These are phyloP conservation scores for Narthecium ossifragum DNA, from an alignment of 106 monocot species.

Conservation along the genomic window DNA sequence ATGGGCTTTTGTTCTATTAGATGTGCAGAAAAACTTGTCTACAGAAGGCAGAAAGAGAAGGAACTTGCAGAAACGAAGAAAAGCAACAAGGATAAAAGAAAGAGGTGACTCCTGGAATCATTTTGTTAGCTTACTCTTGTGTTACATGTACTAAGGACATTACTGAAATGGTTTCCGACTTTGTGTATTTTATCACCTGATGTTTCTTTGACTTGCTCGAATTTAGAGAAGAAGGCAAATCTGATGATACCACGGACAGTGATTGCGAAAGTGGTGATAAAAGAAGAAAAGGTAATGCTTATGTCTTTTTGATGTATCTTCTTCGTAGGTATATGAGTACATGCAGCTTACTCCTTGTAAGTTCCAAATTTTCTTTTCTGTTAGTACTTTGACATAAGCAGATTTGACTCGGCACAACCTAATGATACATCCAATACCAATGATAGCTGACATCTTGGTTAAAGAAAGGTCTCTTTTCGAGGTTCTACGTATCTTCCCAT, in stretches of 20 bases:
- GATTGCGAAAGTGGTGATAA: constrained; percentile 12
- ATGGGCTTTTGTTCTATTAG: constrained; percentile 27
- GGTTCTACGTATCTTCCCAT: not conserved
- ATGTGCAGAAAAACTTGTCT: constrained; percentile 75
- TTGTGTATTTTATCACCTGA: not conserved
- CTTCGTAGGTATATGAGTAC: no score
- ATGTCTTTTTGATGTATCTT: not conserved
- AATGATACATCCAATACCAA: no score
- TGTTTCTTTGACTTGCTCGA: not conserved
- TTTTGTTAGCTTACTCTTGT: constrained; percentile 5
- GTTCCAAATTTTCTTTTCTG: no score
- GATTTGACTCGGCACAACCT: no score
- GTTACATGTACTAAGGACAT: no score
- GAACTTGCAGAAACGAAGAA: constrained; percentile 23
- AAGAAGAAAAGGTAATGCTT: constrained; percentile 22
- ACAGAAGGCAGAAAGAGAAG: constrained; percentile 50
- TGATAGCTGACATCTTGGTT: no score
- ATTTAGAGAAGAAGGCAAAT: constrained; percentile 17
- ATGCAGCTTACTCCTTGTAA: no score
- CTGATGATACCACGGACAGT: constrained; percentile 18
- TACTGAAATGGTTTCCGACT: no score
- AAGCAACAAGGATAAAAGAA: constrained; percentile 25
- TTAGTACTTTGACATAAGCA: no score
- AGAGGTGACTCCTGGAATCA: constrained; percentile 21
- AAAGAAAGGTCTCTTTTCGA: no score